Conservation (phyloP, 257 asterid genomes). For the Petunia axillaris region DNA sequence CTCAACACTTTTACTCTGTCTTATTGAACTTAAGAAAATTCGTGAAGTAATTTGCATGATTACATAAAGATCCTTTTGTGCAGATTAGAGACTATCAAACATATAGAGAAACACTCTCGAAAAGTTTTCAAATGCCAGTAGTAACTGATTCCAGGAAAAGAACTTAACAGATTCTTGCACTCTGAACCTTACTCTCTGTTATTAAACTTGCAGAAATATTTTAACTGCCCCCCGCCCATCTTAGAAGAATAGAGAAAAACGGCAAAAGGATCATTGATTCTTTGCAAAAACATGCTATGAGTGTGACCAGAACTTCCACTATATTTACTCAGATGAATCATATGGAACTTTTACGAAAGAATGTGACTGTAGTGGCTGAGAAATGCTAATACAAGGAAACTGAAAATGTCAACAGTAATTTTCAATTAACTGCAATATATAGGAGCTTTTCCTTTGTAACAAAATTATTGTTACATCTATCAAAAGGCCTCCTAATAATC, state of each 20-base stretch:
- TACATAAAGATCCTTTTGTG: background rate
- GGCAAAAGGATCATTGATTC: background rate
- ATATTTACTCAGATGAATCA: background rate
- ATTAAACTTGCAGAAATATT: background rate
- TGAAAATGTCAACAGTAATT: conserved; percentile 9
- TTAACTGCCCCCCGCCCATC: background rate
- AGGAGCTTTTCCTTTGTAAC: background rate
- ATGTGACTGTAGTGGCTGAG: background rate
- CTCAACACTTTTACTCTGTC: background rate
- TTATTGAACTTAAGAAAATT: background rate
- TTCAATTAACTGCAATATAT: background rate
- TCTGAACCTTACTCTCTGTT: background rate
- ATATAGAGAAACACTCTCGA: background rate
- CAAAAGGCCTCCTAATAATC: background rate
- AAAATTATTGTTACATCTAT: background rate
- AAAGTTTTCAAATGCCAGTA: background rate
- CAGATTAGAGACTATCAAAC: background rate
- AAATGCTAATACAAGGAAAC: background rate
- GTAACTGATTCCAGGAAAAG: background rate
- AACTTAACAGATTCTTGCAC: background rate
- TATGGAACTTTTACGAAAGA: background rate
- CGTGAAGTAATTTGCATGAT: background rate
- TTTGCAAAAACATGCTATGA: background rate
- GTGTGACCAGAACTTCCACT: background rate
- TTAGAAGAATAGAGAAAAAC: background rate